Percentiles rank a stretch among this genome's conserved stretches.
Evolutionary conservation across 805 yeast genomes (phyloP).

Genomic region (Hyphopichia homilentoma): DNA sequence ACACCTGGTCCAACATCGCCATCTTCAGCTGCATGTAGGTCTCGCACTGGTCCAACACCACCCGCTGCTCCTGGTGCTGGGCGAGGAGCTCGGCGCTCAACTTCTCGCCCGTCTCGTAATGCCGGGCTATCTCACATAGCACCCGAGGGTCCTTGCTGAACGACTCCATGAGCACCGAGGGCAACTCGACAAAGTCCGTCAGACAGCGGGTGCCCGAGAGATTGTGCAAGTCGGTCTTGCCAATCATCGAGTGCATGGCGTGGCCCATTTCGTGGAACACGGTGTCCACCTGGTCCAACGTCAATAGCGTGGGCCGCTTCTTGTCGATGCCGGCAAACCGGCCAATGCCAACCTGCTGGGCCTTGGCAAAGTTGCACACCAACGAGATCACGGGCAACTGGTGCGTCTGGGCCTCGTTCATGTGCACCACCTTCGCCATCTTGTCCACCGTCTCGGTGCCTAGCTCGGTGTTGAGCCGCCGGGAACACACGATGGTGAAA

Average conservation of each 20-base stretch:
- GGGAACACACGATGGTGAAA: constrained; percentile 92
- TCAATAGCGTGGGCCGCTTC: constrained; percentile 50
- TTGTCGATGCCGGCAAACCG: constrained; percentile 22
- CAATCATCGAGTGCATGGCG: constrained; percentile 97
- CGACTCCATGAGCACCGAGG: constrained; percentile 93
- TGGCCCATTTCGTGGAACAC: constrained; percentile 99
- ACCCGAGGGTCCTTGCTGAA: constrained; percentile 84
- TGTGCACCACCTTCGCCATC: constrained; percentile 24
- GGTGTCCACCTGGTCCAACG: constrained; percentile 83
- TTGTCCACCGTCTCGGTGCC: constrained; percentile 22
- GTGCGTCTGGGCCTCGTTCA: constrained; percentile 46
- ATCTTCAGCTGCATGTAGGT: constrained; percentile 82
- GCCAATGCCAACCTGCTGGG: constrained; percentile 21
- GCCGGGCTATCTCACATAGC: constrained; percentile 65
- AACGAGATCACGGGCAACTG: constrained; percentile 90
- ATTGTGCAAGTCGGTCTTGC: constrained; percentile 84
- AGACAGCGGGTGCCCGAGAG: constrained; percentile 93
- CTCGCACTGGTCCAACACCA: constrained; percentile 63
- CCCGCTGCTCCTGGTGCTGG: constrained; percentile 48
- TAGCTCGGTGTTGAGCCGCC: constrained; percentile 59
- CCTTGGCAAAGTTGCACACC: constrained; percentile 72
- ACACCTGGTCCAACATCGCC: constrained; percentile 81
- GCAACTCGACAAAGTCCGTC: constrained; percentile 94
- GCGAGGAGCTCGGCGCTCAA: constrained; percentile 50
- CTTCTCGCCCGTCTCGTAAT: constrained; percentile 61